Conservation (phyloP, 345 rosid species). For the Corchorus olitorius region DNA sequence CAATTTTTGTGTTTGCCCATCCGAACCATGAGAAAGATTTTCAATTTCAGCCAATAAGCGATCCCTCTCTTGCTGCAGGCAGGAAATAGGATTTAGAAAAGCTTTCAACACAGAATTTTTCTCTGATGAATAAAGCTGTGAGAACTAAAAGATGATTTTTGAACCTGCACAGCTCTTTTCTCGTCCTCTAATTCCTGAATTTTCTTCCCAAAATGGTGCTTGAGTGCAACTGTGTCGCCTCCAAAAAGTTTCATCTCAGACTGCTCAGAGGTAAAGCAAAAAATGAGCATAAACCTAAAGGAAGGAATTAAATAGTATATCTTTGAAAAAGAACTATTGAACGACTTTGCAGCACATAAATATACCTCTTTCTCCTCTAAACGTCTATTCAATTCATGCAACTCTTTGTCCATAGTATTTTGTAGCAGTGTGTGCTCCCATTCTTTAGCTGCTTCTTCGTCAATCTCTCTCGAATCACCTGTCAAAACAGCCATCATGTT, state of each 20-base stretch:
- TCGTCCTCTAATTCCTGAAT: constrained; percentile 87
- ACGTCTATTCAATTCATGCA: constrained; percentile 83
- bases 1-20: constrained; percentile 84
- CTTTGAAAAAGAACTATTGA: constrained; percentile 8
- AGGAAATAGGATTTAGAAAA: constrained; percentile 18
- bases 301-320: background rate
- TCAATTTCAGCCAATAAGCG: constrained; percentile 84
- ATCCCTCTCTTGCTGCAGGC: constrained; percentile 87
- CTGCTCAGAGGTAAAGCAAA: constrained; percentile 40
- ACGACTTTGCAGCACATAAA: constrained; percentile 14
- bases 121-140: background rate
- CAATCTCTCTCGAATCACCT: constrained; percentile 79
- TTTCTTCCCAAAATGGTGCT: constrained; percentile 97
- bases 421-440: constrained; percentile 98
- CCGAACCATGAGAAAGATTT: constrained; percentile 73
- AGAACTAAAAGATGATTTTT: constrained; percentile 21
- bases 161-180: constrained; percentile 87
- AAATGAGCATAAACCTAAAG: constrained; percentile 3
- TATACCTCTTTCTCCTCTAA: constrained; percentile 97
- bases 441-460: constrained; percentile 88
- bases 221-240: constrained; percentile 71
- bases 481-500: constrained; percentile 26
- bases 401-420: constrained; percentile 90
- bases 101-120: background rate
- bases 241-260: constrained; percentile 93